phyloP scores from a whole-genome alignment of 1,139 yeast genomes.

The Yarrowia galli region DNA sequence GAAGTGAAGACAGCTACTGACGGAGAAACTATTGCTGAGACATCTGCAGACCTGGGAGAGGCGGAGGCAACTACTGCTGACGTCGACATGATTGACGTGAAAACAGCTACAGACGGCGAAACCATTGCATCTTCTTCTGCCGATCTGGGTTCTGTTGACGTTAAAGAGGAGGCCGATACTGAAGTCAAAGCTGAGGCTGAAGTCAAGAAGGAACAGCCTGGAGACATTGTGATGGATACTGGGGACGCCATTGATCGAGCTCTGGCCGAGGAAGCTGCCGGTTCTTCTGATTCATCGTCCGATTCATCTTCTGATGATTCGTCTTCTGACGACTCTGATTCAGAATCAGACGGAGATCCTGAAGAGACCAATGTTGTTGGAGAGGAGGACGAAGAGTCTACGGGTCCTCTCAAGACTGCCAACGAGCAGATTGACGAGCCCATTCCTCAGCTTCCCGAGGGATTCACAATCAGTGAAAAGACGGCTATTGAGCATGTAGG shows the following conservation, averaged over 20 bases:
- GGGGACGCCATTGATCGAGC: constrained; percentile 32
- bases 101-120: constrained; percentile 1
- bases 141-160: neutral
- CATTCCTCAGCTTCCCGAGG: constrained; percentile 74
- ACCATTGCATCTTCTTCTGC: neutral
- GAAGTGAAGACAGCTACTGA: neutral
- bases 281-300: constrained; percentile 43
- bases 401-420: constrained; percentile 74
- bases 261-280: constrained; percentile 18
- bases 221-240: constrained; percentile 9
- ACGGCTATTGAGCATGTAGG: constrained; percentile 82
- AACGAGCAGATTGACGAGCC: constrained; percentile 76
- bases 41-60: neutral
- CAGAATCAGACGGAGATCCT: constrained; percentile 43
- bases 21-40: constrained; percentile 2
- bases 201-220: neutral
- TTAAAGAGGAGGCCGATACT: neutral
- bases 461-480: constrained; percentile 61
- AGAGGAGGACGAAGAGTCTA: constrained; percentile 50
- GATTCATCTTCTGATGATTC: constrained; percentile 38
- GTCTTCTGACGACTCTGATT: constrained; percentile 46
- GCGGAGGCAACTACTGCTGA: no score
- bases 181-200: neutral
- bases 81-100: neutral
- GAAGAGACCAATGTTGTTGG: constrained; percentile 39